Evolutionary conservation across 495 filamentous ascomycete genomes (phyloP), one percentile per base, ranked within the genome.

Genomic region (Penicillium canariense): DNA sequence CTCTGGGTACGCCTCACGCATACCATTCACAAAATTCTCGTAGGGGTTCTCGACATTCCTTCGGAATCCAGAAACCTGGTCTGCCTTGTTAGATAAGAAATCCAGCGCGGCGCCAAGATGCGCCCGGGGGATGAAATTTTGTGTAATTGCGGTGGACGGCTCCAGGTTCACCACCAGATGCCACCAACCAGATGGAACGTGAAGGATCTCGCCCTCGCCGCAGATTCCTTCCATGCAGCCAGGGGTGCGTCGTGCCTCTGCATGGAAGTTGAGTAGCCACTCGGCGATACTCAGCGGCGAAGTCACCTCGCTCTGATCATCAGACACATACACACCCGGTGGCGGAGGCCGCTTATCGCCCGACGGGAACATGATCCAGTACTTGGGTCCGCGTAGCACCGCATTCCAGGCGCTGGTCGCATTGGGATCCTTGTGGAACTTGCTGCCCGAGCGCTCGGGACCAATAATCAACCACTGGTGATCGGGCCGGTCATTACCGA

Each of bases 311-410:
- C 91, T 93, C 62, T 90, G 87, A 66, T 98, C 94, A 32, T 86
- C 80, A 7, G 91, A 96, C 10, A 96, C 91, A 61, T 88, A 95
- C 17, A 98, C 91, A 18, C 94, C 94, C 4, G 94, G 94, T 9
- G 88, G 88, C 8, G 85, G 81, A 61, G 84, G 71, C 36, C 79
- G 74, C 22, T 79, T 81, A 26, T 81, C 69, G 14, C 78, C 77
- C 0, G 86, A 74, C 42, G 94, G 84, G 77, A 97, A 93, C 87
- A 91, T 96, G 56, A 98, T 95, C 94, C 94, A 98, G 75, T 97
- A 98, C 68, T 98, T 98, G 17, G 87, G 84, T 14, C 94, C 94
- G 49, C 86, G 80, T 28, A 98, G 68, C 14, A 97, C 92, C 0
- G 94, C 93, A 67, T 98, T 98, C 94, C 94, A 98, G 2, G 94